A percentile compares a stretch with the other conserved stretches of the same genome.
phyloP scores from a whole-genome alignment of 1,139 yeast genomes.

The Hemisphaericaspora xylanilytica region DNA sequence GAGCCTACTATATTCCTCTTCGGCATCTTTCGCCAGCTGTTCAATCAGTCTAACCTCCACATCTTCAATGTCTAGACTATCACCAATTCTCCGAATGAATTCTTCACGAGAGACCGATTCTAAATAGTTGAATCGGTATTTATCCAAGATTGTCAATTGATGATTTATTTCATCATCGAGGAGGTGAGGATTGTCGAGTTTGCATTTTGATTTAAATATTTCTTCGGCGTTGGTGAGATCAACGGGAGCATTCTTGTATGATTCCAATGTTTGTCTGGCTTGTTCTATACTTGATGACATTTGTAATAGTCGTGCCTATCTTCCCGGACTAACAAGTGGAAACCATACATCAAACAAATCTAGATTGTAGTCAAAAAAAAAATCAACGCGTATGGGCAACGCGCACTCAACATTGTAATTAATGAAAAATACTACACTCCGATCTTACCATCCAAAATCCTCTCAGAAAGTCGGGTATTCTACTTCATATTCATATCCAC shows the following conservation, averaged over 20 bases:
- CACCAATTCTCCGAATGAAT: slow-evolving; percentile 41
- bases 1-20: background rate
- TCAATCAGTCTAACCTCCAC: background rate
- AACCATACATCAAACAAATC: too few relatives aligned
- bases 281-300: background rate
- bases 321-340: too few relatives aligned
- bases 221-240: slow-evolving; percentile 3
- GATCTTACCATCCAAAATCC: too few relatives aligned
- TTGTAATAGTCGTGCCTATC: too few relatives aligned
- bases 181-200: slow-evolving; percentile 22
- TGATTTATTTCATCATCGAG: slow-evolving; percentile 32
- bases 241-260: background rate
- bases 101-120: slow-evolving; percentile 70
- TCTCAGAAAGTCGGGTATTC: too few relatives aligned
- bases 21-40: background rate
- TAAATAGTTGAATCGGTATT: slow-evolving; percentile 57
- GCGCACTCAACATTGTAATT: too few relatives aligned
- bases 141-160: slow-evolving; percentile 42
- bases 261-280: background rate
- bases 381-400: too few relatives aligned
- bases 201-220: slow-evolving; percentile 3
- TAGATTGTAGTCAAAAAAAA: too few relatives aligned
- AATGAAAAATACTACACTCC: too few relatives aligned
- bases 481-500: too few relatives aligned
- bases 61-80: slow-evolving; percentile 2